Conservation (phyloP, 2,329 filamentous ascomycete genomes). For the Pseudocercospora eumusae region DNA sequence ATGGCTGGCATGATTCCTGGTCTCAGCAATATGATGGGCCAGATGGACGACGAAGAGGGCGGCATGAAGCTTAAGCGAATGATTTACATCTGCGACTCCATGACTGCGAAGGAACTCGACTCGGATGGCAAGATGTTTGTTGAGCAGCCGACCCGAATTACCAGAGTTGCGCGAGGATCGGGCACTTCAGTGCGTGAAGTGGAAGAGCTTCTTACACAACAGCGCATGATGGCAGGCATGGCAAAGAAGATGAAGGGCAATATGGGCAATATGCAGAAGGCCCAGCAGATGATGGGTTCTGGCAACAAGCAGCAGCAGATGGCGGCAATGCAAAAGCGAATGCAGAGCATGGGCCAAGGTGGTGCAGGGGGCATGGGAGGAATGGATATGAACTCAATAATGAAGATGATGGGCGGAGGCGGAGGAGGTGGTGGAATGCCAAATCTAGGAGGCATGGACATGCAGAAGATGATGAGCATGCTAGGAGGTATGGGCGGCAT, state of each 20-base stretch:
- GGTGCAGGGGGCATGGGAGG: conserved; percentile 59
- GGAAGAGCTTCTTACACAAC: conserved; percentile 94
- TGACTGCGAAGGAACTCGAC: conserved; percentile 95
- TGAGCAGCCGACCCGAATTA: conserved; percentile 90
- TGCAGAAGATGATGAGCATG: conserved; percentile 74
- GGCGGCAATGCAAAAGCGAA: conserved; percentile 93
- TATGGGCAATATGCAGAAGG: conserved; percentile 96
- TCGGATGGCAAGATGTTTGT: conserved; percentile 92
- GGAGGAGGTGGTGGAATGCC: conserved; percentile 64
- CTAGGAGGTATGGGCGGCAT: conserved; percentile 65
- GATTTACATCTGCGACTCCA: conserved; percentile 98
- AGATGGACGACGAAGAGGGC: conserved; percentile 97
- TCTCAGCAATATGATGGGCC: conserved; percentile 87
- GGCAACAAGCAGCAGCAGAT: conserved; percentile 91
- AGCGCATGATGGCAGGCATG: conserved; percentile 98
- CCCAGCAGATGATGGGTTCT: conserved; percentile 86
- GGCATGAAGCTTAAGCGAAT: conserved; percentile 90
- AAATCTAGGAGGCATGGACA: conserved; percentile 56
- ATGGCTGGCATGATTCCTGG: conserved; percentile 99
- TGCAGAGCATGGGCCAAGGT: conserved; percentile 86
- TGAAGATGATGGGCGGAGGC: conserved; percentile 83
- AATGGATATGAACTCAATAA: conserved; percentile 83
- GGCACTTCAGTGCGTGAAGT: conserved; percentile 91
- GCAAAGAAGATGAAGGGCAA: conserved; percentile 98
- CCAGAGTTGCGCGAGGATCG: conserved; percentile 82